These are phyloP conservation scores for Amanita pseudoporphyria DNA, from an alignment of 768 basidiomycete species.

Conservation along the genomic window DNA sequence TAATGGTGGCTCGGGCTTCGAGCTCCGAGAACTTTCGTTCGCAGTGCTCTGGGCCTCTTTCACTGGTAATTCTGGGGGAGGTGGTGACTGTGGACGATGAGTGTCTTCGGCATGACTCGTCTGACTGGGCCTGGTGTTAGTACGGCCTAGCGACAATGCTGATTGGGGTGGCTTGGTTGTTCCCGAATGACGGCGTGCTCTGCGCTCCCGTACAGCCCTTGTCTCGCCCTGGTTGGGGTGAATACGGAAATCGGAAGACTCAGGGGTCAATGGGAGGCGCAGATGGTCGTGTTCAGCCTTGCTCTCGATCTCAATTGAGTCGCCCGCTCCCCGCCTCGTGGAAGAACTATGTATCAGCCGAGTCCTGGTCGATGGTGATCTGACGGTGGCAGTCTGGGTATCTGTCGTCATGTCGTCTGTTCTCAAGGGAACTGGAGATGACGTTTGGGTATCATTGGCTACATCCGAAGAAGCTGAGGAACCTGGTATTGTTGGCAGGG, in stretches of 20 bases:
- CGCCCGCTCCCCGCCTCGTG: neutral
- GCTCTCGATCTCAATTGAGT: neutral
- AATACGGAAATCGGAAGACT: neutral
- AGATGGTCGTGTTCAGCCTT: neutral
- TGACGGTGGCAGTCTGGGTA: neutral
- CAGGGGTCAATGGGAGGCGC: neutral
- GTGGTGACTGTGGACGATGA: neutral
- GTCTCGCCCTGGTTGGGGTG: neutral
- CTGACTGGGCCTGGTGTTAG: neutral
- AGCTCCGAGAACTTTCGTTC: neutral
- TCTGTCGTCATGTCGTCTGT: neutral
- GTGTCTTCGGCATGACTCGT: neutral
- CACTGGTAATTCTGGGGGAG: neutral
- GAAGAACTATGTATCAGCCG: neutral
- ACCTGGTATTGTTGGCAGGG: conserved; percentile 1
- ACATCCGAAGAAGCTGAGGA: neutral
- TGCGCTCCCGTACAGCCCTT: neutral
- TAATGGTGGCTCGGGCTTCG: neutral
- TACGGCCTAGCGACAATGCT: neutral
- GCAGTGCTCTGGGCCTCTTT: neutral
- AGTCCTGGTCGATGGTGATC: neutral
- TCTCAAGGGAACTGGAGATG: neutral
- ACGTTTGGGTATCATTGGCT: neutral
- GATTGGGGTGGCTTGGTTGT: neutral
- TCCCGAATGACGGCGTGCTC: neutral